These are phyloP conservation scores for Cornus controversa DNA, from an alignment of 148 eudicot genomes.

Conservation along the genomic window DNA sequence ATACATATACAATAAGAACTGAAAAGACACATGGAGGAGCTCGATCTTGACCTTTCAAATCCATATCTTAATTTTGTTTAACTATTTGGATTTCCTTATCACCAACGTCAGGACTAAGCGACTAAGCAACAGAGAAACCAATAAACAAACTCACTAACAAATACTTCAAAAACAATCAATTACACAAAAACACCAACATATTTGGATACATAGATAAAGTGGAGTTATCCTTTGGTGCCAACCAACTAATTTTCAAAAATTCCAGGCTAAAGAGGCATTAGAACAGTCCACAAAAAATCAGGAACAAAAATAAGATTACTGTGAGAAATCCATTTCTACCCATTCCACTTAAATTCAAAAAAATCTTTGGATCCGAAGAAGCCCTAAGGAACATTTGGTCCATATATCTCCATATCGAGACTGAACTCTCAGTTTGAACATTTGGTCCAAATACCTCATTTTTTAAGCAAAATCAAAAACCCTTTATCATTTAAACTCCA, in stretches of 20 bases:
- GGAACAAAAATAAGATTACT: conserved; percentile 30
- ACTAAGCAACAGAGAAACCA: conserved; percentile 35
- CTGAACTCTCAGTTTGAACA: background rate
- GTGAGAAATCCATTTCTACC: conserved; percentile 29
- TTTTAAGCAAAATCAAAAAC: background rate
- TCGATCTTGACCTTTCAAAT: no score
- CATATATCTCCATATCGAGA: conserved; percentile 13
- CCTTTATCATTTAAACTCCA: background rate
- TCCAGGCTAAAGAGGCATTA: conserved; percentile 25
- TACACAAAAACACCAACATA: background rate
- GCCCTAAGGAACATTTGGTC: background rate
- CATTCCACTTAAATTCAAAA: conserved; percentile 27
- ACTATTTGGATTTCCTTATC: no score
- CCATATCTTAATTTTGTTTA: no score
- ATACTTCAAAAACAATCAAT: background rate
- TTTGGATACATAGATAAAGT: no score
- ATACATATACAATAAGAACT: no score
- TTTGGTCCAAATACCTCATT: background rate
- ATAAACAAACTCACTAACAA: background rate
- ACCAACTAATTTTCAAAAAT: conserved; percentile 32
- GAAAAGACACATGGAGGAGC: no score
- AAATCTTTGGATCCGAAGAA: conserved; percentile 13
- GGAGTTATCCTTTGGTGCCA: conserved; percentile 13
- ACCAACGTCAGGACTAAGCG: conserved; percentile 19
- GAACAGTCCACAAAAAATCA: conserved; percentile 30